These are phyloP conservation scores for Arthrobotrys sinensis DNA, from an alignment of 2,329 filamentous ascomycete species.

Conservation along the genomic window DNA sequence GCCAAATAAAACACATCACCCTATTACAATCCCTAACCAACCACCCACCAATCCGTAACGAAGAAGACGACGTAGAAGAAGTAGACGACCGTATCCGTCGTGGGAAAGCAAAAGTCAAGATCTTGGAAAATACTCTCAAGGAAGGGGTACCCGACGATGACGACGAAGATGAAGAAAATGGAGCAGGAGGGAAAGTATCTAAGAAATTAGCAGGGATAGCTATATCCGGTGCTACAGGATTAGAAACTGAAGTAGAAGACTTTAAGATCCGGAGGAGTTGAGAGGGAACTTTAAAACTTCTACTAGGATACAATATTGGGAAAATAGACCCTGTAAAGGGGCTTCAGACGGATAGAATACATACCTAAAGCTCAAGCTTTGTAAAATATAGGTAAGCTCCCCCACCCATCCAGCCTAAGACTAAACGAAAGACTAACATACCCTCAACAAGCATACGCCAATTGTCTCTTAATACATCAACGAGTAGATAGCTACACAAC, in stretches of 20 bases:
- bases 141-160: slow-evolving; percentile 65
- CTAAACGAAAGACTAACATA: no score
- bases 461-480: no score
- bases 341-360: no score
- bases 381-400: no score
- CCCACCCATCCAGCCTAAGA: no score
- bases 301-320: neutral
- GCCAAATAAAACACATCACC: slow-evolving; percentile 82
- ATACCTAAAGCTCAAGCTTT: no score
- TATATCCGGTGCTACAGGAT: slow-evolving; percentile 17
- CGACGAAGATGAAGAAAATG: slow-evolving; percentile 28
- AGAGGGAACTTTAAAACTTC: neutral
- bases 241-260: slow-evolving; percentile 56
- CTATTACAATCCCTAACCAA: slow-evolving; percentile 83
- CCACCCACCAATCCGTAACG: slow-evolving; percentile 84
- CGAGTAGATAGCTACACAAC: no score
- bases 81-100: slow-evolving; percentile 91
- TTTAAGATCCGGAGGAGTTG: slow-evolving; percentile 38
- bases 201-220: neutral
- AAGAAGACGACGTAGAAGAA: slow-evolving; percentile 89
- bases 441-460: no score
- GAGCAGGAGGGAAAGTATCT: neutral
- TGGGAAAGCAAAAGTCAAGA: slow-evolving; percentile 85
- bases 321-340: neutral
- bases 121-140: slow-evolving; percentile 80